Conservation (phyloP, 805 yeast species). For the Saccharomycopsis sp. region DNA sequence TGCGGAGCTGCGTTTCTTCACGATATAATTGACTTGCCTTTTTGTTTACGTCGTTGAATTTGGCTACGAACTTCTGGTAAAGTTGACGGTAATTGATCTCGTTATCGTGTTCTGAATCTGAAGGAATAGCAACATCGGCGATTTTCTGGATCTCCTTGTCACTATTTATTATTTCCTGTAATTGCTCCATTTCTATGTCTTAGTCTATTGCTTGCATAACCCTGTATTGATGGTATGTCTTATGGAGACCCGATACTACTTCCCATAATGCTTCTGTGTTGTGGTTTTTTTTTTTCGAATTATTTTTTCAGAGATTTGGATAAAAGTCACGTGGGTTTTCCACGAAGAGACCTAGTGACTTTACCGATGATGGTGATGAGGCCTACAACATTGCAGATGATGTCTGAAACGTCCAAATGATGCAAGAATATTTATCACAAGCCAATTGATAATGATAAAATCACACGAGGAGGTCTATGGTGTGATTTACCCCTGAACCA, state of each 20-base stretch:
- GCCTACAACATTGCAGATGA: neutral
- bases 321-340: no score
- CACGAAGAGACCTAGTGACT: no score
- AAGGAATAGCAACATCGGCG: neutral
- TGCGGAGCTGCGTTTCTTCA: constrained; percentile 10
- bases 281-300: no score
- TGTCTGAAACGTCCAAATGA: neutral
- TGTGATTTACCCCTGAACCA: no score
- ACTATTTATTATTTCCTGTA: neutral
- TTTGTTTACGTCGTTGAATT: constrained; percentile 6
- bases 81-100: constrained; percentile 3
- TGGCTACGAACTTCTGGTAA: constrained; percentile 2
- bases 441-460: no score
- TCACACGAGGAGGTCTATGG: no score
- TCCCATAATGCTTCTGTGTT: no score
- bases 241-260: no score
- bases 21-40: neutral
- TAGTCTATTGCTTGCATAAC: no score
- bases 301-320: no score
- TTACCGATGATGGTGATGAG: no score
- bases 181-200: neutral
- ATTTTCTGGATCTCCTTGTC: neutral
- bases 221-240: no score
- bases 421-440: neutral
- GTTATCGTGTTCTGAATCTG: neutral